Percentiles rank a stretch among this genome's conserved stretches.
Conservation (phyloP, 345 rosid species). For the Garcia nutans region DNA sequence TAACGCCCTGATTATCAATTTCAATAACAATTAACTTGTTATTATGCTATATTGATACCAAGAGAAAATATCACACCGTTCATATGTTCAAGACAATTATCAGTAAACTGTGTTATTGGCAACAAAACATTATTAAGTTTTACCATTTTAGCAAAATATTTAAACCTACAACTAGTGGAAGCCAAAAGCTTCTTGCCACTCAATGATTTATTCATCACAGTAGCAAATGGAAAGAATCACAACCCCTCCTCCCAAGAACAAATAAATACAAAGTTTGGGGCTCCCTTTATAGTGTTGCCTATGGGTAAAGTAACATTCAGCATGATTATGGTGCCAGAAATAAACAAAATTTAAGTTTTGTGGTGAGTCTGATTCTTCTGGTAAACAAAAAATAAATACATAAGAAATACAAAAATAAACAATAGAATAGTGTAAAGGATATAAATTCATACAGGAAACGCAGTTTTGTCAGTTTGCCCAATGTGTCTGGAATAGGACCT, state of each 20-base stretch:
- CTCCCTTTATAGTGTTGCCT: background rate
- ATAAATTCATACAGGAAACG: slow-evolving; percentile 37
- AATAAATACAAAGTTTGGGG: background rate
- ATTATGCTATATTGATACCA: no score
- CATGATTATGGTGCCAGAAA: background rate
- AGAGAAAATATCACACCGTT: no score
- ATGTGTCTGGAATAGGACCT: slow-evolving; percentile 38
- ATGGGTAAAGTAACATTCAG: background rate
- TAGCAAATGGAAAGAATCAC: background rate
- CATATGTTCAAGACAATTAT: background rate
- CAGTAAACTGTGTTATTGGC: background rate
- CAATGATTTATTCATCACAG: background rate
- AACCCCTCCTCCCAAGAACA: background rate
- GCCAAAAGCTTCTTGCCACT: background rate
- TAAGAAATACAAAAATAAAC: background rate
- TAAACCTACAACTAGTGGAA: background rate
- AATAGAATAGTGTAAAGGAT: background rate
- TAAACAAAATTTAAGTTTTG: background rate
- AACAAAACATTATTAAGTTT: background rate
- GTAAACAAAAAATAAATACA: background rate
- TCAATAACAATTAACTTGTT: no score
- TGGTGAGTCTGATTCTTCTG: background rate
- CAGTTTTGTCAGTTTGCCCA: slow-evolving; percentile 38
- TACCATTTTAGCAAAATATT: background rate
- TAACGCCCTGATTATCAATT: no score